Conservation (phyloP, 129 eudicot genomes). For the Calendula officinalis region DNA sequence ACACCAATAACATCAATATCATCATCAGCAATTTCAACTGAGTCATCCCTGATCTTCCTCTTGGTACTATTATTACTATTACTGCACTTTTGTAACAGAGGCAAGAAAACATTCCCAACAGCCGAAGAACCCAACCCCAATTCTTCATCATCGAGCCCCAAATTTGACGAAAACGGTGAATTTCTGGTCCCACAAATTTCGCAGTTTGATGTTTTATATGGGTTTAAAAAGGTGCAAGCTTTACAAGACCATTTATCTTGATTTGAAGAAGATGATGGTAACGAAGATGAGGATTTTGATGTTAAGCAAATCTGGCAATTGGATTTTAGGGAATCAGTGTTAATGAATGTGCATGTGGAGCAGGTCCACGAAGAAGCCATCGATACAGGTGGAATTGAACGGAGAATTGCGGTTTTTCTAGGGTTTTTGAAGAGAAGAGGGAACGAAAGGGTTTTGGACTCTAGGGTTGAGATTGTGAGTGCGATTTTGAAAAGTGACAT, state of each 20-base stretch:
- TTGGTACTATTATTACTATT: slow-evolving; percentile 34
- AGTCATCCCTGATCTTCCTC: slow-evolving; percentile 39
- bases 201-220: slow-evolving; percentile 45
- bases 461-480: slow-evolving; percentile 3
- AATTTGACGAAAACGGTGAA: slow-evolving; percentile 35
- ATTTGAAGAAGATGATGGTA: slow-evolving; percentile 37
- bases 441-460: slow-evolving; percentile 15
- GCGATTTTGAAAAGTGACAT: slow-evolving; percentile 33
- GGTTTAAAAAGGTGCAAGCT: slow-evolving; percentile 79
- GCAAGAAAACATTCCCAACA: slow-evolving; percentile 75
- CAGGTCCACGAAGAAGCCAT: slow-evolving; percentile 69
- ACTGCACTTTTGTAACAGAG: slow-evolving; percentile 39
- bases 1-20: slow-evolving; percentile 26
- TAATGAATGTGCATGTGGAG: slow-evolving; percentile 75
- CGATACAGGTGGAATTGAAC: slow-evolving; percentile 18
- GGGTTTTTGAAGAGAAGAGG: slow-evolving; percentile 29
- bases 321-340: slow-evolving; percentile 52
- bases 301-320: slow-evolving; percentile 71
- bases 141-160: slow-evolving; percentile 45
- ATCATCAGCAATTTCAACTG: slow-evolving; percentile 14
- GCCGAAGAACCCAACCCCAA: slow-evolving; percentile 36
- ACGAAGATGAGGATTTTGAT: slow-evolving; percentile 30
- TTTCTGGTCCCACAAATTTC: slow-evolving; percentile 79
- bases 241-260: slow-evolving; percentile 74
- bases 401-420: slow-evolving; percentile 28